Conservation (phyloP, 192 early-diverging fungal species). For the Glomus cerebriforme region DNA sequence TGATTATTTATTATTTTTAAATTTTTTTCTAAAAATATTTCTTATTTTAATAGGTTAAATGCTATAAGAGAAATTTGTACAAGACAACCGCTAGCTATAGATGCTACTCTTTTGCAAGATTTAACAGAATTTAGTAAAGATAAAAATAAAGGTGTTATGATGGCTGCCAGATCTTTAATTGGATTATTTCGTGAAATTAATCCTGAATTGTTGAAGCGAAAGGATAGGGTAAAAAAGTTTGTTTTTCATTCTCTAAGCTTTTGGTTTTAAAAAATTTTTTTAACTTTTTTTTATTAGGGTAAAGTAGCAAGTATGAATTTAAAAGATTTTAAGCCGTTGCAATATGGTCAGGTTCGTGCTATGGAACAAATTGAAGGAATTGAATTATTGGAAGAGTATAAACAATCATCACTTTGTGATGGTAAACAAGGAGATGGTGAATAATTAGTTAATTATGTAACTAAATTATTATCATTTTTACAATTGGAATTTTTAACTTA, state of each 20-base stretch:
- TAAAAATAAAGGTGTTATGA: slow-evolving; percentile 92
- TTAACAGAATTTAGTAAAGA: slow-evolving; percentile 91
- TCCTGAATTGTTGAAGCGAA: slow-evolving; percentile 89
- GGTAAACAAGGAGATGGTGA: slow-evolving; percentile 22
- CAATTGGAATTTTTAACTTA: neutral
- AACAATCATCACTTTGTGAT: slow-evolving; percentile 45
- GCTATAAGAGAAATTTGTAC: slow-evolving; percentile 85
- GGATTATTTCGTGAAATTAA: slow-evolving; percentile 94
- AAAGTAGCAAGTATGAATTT: slow-evolving; percentile 79
- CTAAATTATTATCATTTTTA: neutral
- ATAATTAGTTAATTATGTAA: neutral
- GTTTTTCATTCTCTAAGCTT: neutral
- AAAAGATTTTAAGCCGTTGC: slow-evolving; percentile 58
- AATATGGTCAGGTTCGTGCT: slow-evolving; percentile 74
- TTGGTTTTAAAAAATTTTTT: neutral
- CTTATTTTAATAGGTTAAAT: slow-evolving; percentile 45
- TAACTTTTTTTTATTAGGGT: slow-evolving; percentile 45
- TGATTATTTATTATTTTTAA: neutral
- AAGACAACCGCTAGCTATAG: slow-evolving; percentile 91
- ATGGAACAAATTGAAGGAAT: slow-evolving; percentile 77
- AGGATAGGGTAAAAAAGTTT: slow-evolving; percentile 64
- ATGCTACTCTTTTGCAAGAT: slow-evolving; percentile 79
- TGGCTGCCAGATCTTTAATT: slow-evolving; percentile 88
- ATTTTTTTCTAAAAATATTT: neutral
- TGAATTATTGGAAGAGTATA: slow-evolving; percentile 67